These are phyloP conservation scores for Piloderma croceum DNA, from an alignment of 768 basidiomycete species.

Conservation along the genomic window DNA sequence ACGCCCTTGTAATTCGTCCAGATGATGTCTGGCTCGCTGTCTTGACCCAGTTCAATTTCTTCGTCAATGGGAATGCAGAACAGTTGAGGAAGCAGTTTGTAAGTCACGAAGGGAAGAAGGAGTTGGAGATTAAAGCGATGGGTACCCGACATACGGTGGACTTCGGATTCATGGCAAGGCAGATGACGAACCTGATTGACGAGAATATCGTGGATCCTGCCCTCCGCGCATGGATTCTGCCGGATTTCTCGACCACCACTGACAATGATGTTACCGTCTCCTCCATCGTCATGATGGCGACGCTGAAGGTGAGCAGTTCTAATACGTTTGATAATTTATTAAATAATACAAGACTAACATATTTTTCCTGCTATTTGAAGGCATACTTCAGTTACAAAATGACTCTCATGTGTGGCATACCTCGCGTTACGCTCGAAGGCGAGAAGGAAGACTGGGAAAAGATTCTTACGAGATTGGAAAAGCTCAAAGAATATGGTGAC, in stretches of 20 bases:
- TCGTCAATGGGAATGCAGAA: conserved; percentile 26
- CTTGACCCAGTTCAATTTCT: conserved; percentile 33
- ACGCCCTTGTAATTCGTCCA: conserved; percentile 37
- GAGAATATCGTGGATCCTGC: conserved; percentile 20
- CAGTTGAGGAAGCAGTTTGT: conserved; percentile 30
- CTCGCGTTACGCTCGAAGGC: conserved; percentile 20
- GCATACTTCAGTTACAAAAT: conserved; percentile 17
- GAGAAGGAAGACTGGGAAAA: conserved; percentile 17
- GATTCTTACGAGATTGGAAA: conserved; percentile 12
- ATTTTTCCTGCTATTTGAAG: no score
- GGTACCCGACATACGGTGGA: conserved; percentile 24
- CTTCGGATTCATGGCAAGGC: conserved; percentile 23
- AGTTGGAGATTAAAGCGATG: conserved; percentile 19
- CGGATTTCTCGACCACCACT: conserved; percentile 27
- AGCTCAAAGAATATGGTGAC: conserved; percentile 18
- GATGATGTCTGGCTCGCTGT: conserved; percentile 48
- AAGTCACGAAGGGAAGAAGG: conserved; percentile 27
- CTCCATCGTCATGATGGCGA: conserved; percentile 25
- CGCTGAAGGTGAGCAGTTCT: no score
- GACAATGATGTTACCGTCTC: conserved; percentile 19
- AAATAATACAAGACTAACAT: no score
- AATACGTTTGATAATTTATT: no score
- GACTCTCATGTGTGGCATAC: conserved; percentile 19
- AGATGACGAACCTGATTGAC: conserved; percentile 21
- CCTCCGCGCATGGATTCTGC: conserved; percentile 24